A percentile compares a stretch with the other conserved stretches of the same genome.
Conservation (phyloP, 192 early-diverging fungal genomes). For the Coemansia asiatica region DNA sequence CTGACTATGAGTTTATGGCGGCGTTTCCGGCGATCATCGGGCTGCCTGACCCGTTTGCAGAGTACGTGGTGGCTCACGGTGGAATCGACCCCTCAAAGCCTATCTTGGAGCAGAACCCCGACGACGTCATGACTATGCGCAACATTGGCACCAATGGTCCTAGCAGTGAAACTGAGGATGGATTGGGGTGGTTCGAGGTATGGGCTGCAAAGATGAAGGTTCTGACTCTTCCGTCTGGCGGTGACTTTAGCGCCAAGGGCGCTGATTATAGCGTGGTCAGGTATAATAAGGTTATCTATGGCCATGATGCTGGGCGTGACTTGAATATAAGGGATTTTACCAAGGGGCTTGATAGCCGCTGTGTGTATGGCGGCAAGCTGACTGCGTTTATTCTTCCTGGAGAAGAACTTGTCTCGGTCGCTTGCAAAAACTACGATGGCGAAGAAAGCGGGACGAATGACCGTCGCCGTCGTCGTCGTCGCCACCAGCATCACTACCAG, state of each 20-base stretch:
- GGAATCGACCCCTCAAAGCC: constrained; percentile 60
- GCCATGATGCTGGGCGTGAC: constrained; percentile 65
- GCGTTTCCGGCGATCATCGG: constrained; percentile 59
- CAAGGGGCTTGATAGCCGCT: constrained; percentile 69
- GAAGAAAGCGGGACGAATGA: constrained; percentile 1
- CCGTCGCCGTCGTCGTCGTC: constrained; percentile 11
- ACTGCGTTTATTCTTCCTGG: constrained; percentile 60
- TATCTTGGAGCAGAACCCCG: constrained; percentile 57
- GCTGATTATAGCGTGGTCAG: constrained; percentile 29
- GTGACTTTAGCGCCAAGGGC: neutral
- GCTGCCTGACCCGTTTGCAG: constrained; percentile 37
- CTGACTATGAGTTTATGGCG: constrained; percentile 58
- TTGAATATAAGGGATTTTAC: constrained; percentile 59
- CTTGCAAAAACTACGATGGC: constrained; percentile 21
- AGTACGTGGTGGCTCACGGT: constrained; percentile 67
- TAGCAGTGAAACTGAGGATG: constrained; percentile 14
- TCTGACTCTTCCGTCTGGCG: constrained; percentile 37
- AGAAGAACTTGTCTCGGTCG: constrained; percentile 25
- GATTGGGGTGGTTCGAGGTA: constrained; percentile 37
- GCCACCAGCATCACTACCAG: no score
- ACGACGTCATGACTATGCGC: constrained; percentile 63
- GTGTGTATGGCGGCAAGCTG: constrained; percentile 65
- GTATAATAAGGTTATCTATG: constrained; percentile 60
- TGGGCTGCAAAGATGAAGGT: constrained; percentile 55
- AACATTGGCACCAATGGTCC: constrained; percentile 28